Base-by-base conservation (phyloP, 129 eudicot species). In the Flaveria sonorensis region DNA sequence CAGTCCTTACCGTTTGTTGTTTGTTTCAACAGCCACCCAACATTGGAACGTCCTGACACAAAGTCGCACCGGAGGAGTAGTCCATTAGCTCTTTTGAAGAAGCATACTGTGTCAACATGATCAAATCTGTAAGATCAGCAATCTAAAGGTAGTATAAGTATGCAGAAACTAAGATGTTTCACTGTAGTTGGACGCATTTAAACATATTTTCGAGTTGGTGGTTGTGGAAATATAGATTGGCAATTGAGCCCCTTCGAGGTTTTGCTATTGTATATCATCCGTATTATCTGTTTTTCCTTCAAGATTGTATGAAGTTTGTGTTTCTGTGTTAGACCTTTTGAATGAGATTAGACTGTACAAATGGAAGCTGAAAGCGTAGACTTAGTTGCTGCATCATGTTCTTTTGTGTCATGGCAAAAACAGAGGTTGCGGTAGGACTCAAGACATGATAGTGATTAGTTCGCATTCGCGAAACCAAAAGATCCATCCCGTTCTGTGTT, bases 1-100 rank as follows among this genome's bases (percentile, higher is more conserved):
- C 30, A 18, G 10, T 55, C 10, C 62, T 77, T 64, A 30, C 47
- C 66, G 20, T 65, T 36, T 72, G 21, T 43, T 36, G 19, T 24
- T 11, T 18, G 47, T 59, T 72, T 79, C 28, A 68, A 69, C 89
- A 91, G 97, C 90, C 88, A 50, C 90, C 90, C 14, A 88, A 83
- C 81, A 72, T 81, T 56, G 91, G 93, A 86, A 80, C 71, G 5
- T 71, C 63, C 48, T 87, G 83, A 87, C 18, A 30, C 51, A 42
- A 28, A 70, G 15, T 23, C 70, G 70, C 21, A 47, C 23, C 46
- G 20, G 7, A 30, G 36, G 48, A 69, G 18, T 32, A 70, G 48
- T 59, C 8, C 21, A 63, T 28, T 55, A 64, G 56, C 40, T 73
- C 67, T 14, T 73, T 67, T 12, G 78, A 61, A 62, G 71, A 75